phyloP scores from a whole-genome alignment of 2,329 filamentous ascomycete genomes.

The Ilyonectria robusta region DNA sequence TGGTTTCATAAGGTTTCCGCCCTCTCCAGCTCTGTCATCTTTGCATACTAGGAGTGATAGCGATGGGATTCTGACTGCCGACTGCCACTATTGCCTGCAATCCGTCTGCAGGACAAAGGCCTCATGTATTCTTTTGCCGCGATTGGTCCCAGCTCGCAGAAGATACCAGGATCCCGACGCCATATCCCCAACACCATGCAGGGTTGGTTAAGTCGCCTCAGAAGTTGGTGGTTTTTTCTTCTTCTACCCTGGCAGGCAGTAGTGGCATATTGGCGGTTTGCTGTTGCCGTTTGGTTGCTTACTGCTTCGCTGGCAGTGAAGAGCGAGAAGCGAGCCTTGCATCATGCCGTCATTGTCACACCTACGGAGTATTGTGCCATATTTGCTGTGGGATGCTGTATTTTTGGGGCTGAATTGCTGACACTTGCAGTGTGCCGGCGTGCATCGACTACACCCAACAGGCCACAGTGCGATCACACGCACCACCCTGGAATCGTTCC shows the following conservation, averaged over 20 bases:
- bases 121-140: not conserved
- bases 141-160: slow-evolving; percentile 7
- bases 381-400: not conserved
- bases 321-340: slow-evolving; percentile 11
- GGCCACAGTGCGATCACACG: slow-evolving; percentile 2
- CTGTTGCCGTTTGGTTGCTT: not conserved
- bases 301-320: slow-evolving; percentile 15
- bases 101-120: slow-evolving; percentile 21
- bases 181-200: slow-evolving; percentile 21
- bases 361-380: too few species aligned
- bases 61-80: not conserved
- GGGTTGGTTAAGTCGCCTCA: not conserved
- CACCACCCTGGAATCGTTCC: not conserved
- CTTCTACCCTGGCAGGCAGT: slow-evolving; percentile 2
- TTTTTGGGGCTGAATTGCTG: slow-evolving; percentile 25
- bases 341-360: not conserved
- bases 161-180: slow-evolving; percentile 18
- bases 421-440: slow-evolving; percentile 16
- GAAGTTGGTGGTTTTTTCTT: not conserved
- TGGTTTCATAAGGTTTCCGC: not conserved
- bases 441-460: slow-evolving; percentile 4
- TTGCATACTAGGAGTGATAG: not conserved
- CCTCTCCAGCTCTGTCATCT: not conserved
- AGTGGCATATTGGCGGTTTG: slow-evolving; percentile 4
- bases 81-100: not conserved